These are phyloP conservation scores for Magnaporthiopsis incrustans DNA, from an alignment of 2,329 filamentous ascomycete genomes.

Conservation along the genomic window DNA sequence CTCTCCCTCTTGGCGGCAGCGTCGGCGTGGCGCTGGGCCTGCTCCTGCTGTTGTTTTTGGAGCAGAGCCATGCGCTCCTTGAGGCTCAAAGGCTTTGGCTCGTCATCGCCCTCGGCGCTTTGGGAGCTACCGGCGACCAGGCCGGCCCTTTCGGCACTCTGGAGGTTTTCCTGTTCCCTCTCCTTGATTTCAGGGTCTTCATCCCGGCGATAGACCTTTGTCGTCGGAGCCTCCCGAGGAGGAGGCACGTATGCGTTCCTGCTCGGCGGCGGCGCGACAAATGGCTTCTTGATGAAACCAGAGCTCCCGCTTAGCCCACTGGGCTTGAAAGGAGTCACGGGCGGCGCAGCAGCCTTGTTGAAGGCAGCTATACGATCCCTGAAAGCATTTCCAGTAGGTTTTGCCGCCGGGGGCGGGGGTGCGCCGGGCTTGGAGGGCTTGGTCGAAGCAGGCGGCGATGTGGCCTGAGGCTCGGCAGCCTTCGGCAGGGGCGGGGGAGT, in stretches of 20 bases:
- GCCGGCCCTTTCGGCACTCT: conserved; percentile 62
- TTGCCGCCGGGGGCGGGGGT: conserved; percentile 62
- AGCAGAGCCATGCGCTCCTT: conserved; percentile 93
- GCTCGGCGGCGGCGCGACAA: conserved; percentile 89
- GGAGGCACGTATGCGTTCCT: conserved; percentile 84
- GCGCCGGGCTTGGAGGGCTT: conserved; percentile 39
- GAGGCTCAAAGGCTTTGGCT: conserved; percentile 83
- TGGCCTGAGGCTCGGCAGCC: conserved; percentile 24
- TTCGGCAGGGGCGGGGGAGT: conserved; percentile 29
- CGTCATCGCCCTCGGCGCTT: conserved; percentile 56
- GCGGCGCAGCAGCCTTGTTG: conserved; percentile 80
- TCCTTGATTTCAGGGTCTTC: conserved; percentile 71
- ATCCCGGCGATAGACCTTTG: conserved; percentile 76
- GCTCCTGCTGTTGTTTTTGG: conserved; percentile 89
- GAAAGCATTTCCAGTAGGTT: conserved; percentile 71
- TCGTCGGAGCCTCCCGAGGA: conserved; percentile 58
- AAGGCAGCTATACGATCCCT: conserved; percentile 95
- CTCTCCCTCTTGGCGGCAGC: conserved; percentile 78
- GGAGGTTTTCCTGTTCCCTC: conserved; percentile 55
- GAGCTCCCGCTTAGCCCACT: conserved; percentile 48
- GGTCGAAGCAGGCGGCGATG: conserved; percentile 31
- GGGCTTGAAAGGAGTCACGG: conserved; percentile 85
- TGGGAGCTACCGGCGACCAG: conserved; percentile 37
- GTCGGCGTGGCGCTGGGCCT: conserved; percentile 74
- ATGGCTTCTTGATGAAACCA: conserved; percentile 90